Conservation (phyloP, 2,329 filamentous ascomycete genomes). For the Aspergillus transmontanensis region DNA sequence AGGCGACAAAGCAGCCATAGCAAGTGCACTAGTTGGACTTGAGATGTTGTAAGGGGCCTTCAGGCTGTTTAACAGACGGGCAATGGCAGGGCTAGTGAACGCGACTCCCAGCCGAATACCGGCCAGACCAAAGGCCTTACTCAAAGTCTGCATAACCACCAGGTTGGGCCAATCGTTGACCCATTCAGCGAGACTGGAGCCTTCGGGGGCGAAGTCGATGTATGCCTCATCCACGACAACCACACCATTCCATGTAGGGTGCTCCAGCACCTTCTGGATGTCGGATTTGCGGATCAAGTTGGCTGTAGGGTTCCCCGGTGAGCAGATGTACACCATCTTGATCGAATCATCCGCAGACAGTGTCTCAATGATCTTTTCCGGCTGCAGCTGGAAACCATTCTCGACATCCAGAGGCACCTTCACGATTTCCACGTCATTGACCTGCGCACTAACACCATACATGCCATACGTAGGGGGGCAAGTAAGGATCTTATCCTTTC, state of each 20-base stretch:
- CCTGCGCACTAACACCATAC: constrained; percentile 91
- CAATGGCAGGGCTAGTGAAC: constrained; percentile 75
- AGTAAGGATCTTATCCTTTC: constrained; percentile 84
- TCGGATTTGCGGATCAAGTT: constrained; percentile 75
- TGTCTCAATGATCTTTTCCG: constrained; percentile 66
- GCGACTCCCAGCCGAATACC: constrained; percentile 88
- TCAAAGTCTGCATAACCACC: constrained; percentile 97
- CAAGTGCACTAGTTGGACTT: constrained; percentile 81
- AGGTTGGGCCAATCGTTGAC: constrained; percentile 91
- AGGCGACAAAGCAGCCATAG: constrained; percentile 68
- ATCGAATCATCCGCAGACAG: constrained; percentile 68
- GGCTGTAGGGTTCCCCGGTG: constrained; percentile 91
- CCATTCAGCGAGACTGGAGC: constrained; percentile 84
- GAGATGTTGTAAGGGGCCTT: constrained; percentile 97
- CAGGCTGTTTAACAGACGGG: constrained; percentile 80
- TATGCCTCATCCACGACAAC: constrained; percentile 96
- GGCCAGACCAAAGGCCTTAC: constrained; percentile 93
- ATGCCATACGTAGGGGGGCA: constrained; percentile 98
- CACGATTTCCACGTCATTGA: constrained; percentile 87
- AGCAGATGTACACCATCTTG: constrained; percentile 91
- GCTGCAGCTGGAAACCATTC: constrained; percentile 73
- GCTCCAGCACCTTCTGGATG: constrained; percentile 72
- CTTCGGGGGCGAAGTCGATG: constrained; percentile 84
- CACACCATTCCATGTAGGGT: constrained; percentile 93
- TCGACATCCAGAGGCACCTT: constrained; percentile 78